Conservation (phyloP, 2,329 filamentous ascomycete species). For the Colletotrichum tropicale region DNA sequence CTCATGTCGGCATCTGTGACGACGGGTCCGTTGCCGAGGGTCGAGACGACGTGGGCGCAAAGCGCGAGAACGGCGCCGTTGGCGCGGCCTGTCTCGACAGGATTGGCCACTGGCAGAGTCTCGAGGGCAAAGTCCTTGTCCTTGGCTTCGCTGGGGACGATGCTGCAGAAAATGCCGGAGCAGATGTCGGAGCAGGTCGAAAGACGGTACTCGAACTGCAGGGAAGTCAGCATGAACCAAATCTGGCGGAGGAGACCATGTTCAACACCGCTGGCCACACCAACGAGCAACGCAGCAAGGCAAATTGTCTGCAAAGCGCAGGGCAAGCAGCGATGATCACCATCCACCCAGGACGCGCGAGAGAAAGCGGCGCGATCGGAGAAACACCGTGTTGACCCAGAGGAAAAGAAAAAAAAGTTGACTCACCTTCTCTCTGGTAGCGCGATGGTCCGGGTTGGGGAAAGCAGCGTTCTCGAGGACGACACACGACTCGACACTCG, state of each 20-base stretch:
- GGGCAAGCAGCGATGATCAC: not conserved
- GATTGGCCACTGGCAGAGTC: slow-evolving; percentile 58
- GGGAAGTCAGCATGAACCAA: not conserved
- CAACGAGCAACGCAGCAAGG: not conserved
- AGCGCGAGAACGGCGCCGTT: slow-evolving; percentile 65
- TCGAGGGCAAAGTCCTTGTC: slow-evolving; percentile 53
- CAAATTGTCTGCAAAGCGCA: not conserved
- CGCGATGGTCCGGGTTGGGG: slow-evolving; percentile 51
- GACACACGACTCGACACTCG: slow-evolving; percentile 65
- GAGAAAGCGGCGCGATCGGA: not conserved
- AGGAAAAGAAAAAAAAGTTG: not conserved
- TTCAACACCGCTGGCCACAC: not conserved
- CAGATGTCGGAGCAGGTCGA: slow-evolving; percentile 76
- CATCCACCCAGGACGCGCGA: not conserved
- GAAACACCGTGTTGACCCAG: not conserved
- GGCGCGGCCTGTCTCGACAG: slow-evolving; percentile 64
- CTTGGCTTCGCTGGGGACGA: slow-evolving; percentile 49
- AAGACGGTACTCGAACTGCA: slow-evolving; percentile 78
- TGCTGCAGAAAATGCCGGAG: slow-evolving; percentile 79
- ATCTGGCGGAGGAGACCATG: not conserved
- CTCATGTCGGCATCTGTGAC: slow-evolving; percentile 82
- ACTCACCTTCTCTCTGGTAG: slow-evolving; percentile 58
- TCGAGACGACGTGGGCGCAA: slow-evolving; percentile 79
- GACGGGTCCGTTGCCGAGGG: slow-evolving; percentile 65
- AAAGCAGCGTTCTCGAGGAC: slow-evolving; percentile 62